Conservation (phyloP, 768 basidiomycete genomes). For the Pulveroboletus sp. region DNA sequence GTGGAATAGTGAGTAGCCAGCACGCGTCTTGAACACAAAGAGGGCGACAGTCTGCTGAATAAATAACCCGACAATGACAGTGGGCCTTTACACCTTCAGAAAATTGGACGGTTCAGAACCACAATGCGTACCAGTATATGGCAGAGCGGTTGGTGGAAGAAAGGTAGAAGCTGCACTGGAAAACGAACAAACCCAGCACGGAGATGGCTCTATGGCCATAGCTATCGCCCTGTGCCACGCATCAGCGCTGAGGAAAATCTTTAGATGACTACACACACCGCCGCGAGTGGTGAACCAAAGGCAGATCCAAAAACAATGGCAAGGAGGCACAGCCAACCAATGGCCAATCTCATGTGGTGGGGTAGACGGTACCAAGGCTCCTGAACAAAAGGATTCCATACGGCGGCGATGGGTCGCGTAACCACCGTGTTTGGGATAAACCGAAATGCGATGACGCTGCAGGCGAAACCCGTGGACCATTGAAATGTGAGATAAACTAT, state of each 20-base stretch:
- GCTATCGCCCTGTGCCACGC: constrained; percentile 44
- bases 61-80: constrained; percentile 84
- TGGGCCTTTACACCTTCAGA: constrained; percentile 48
- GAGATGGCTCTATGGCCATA: constrained; percentile 81
- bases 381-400: constrained; percentile 65
- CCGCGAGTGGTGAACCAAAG: constrained; percentile 67
- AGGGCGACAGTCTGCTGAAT: constrained; percentile 82
- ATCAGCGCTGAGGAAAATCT: constrained; percentile 12
- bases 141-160: constrained; percentile 57
- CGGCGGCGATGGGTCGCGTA: constrained; percentile 61
- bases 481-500: not conserved
- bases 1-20: constrained; percentile 79
- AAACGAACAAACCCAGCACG: constrained; percentile 72
- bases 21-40: constrained; percentile 81
- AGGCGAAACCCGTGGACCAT: not conserved
- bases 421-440: constrained; percentile 72
- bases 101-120: not conserved
- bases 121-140: constrained; percentile 62
- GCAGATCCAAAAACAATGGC: constrained; percentile 82
- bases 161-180: constrained; percentile 71
- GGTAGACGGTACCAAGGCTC: constrained; percentile 64
- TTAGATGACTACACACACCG: constrained; percentile 34
- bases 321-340: constrained; percentile 76
- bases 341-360: constrained; percentile 46
- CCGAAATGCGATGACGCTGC: constrained; percentile 76